Percentiles rank a stretch among this genome's conserved stretches.
These are phyloP conservation scores for Nakataea oryzae DNA, from an alignment of 2,329 filamentous ascomycete species.

Conservation along the genomic window DNA sequence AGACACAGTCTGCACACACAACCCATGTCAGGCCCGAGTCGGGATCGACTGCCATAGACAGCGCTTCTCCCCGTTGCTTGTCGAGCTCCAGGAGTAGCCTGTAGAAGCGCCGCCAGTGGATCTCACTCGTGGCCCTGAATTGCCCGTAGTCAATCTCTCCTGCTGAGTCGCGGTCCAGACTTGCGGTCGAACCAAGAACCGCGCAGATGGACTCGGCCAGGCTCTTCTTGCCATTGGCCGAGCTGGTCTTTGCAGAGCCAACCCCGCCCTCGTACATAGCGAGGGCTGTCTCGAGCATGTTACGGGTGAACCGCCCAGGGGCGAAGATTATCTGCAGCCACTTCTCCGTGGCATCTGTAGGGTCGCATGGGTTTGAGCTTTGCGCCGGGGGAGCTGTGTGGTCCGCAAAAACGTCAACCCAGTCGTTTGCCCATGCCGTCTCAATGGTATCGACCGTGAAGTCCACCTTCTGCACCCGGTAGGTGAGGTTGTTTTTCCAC, in stretches of 20 bases:
- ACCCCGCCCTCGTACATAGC: constrained; percentile 66
- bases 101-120: constrained; percentile 86
- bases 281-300: constrained; percentile 76
- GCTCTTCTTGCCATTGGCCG: constrained; percentile 37
- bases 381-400: constrained; percentile 42
- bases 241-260: constrained; percentile 25
- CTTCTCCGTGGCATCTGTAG: constrained; percentile 64
- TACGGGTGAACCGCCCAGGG: constrained; percentile 69
- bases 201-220: constrained; percentile 69
- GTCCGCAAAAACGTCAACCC: constrained; percentile 60
- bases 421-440: constrained; percentile 54
- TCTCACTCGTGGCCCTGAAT: constrained; percentile 63
- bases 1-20: constrained; percentile 70
- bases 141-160: constrained; percentile 65
- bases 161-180: constrained; percentile 48
- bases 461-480: constrained; percentile 62
- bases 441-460: constrained; percentile 58
- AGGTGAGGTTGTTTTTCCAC: constrained; percentile 78
- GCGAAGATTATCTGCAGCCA: constrained; percentile 80
- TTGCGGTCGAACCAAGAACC: constrained; percentile 59
- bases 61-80: constrained; percentile 70
- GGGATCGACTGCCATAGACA: constrained; percentile 67
- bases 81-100: constrained; percentile 78
- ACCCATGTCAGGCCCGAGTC: constrained; percentile 69
- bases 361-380: constrained; percentile 49